Conservation (phyloP, 2,329 filamentous ascomycete species). For the Nannizzia gypsea region DNA sequence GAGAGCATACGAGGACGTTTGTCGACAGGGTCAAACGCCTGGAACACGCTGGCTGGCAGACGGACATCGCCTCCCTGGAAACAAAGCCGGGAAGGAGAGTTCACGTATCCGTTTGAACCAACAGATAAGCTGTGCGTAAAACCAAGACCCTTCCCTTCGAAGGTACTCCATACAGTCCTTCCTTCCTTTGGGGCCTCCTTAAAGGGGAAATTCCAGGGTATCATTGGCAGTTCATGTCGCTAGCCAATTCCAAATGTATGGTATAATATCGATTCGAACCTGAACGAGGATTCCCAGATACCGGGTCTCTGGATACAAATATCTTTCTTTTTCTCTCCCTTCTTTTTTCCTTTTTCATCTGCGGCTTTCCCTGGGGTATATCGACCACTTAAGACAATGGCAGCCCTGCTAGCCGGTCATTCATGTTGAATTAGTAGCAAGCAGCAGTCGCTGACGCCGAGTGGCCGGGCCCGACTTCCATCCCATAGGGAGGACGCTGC, state of each 20-base stretch:
- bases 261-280: neutral
- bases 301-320: neutral
- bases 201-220: neutral
- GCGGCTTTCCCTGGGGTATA: neutral
- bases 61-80: slow-evolving; percentile 53
- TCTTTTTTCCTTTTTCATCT: neutral
- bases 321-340: neutral
- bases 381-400: neutral
- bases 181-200: no score
- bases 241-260: neutral
- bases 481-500: neutral
- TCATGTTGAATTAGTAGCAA: neutral
- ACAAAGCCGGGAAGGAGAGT: slow-evolving; percentile 43
- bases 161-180: no score
- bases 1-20: slow-evolving; percentile 34
- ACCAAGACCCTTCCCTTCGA: neutral
- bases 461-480: neutral
- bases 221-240: neutral
- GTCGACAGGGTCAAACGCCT: slow-evolving; percentile 32
- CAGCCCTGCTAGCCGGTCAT: neutral
- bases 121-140: neutral
- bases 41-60: slow-evolving; percentile 51
- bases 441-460: neutral
- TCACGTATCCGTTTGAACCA: neutral
- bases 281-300: neutral